Evolutionary conservation across 495 filamentous ascomycete genomes (phyloP).

Genomic region (Podospora pseudocomata): DNA sequence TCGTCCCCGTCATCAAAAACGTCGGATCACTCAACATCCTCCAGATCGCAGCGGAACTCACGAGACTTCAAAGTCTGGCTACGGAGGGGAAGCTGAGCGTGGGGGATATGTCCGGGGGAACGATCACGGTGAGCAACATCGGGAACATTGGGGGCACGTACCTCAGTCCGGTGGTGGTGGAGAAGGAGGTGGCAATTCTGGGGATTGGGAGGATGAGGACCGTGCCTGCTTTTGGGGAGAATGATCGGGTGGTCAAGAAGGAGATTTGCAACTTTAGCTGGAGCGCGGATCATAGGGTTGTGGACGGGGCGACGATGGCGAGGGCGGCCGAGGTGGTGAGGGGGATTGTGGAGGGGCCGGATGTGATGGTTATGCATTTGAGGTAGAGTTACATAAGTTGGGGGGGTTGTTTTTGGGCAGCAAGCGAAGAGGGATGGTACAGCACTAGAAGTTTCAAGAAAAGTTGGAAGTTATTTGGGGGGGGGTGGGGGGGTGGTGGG

Average conservation of each 20-base stretch:
- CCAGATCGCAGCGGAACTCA: slow-evolving; percentile 71
- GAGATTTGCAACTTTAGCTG: slow-evolving; percentile 85
- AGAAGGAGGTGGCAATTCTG: slow-evolving; percentile 85
- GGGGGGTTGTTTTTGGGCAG: not conserved
- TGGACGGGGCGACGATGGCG: slow-evolving; percentile 93
- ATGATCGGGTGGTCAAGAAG: slow-evolving; percentile 55
- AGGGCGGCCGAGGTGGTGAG: slow-evolving; percentile 77
- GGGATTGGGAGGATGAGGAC: slow-evolving; percentile 77
- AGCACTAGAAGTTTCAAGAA: not conserved
- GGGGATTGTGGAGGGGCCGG: slow-evolving; percentile 74
- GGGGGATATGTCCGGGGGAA: slow-evolving; percentile 77
- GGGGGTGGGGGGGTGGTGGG: not conserved
- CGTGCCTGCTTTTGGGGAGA: slow-evolving; percentile 65
- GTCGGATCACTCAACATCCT: slow-evolving; percentile 70
- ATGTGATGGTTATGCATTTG: slow-evolving; percentile 70
- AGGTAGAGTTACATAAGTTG: slow-evolving; percentile 27
- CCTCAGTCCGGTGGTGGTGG: slow-evolving; percentile 83
- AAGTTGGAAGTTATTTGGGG: not conserved
- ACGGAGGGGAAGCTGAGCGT: slow-evolving; percentile 68
- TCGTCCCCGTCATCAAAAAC: slow-evolving; percentile 93
- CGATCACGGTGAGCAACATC: slow-evolving; percentile 94
- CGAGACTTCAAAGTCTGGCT: slow-evolving; percentile 67
- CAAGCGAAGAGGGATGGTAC: not conserved
- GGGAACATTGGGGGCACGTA: slow-evolving; percentile 95
- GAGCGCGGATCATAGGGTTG: slow-evolving; percentile 92